These are phyloP conservation scores for Luvunga scandens DNA, from an alignment of 345 rosid species.

Conservation along the genomic window DNA sequence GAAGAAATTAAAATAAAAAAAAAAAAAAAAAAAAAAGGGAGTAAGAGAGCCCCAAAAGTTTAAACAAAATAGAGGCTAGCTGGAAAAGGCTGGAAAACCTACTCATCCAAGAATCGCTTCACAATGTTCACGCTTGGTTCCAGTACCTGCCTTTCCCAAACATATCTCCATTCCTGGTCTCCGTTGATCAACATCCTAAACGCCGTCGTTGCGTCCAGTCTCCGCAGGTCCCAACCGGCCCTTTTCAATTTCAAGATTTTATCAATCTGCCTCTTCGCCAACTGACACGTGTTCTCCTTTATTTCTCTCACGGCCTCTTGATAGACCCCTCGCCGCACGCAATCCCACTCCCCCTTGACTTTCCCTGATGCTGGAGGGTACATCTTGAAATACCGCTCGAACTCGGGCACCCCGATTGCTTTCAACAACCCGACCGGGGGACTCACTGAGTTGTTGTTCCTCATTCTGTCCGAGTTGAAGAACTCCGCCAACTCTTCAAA, in stretches of 20 bases:
- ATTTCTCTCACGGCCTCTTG: constrained; percentile 69
- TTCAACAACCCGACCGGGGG: constrained; percentile 54
- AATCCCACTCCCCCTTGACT: constrained; percentile 19
- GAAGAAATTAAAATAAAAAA: no score
- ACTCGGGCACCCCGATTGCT: constrained; percentile 94
- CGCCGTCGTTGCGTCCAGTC: constrained; percentile 74
- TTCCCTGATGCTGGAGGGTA: constrained; percentile 33
- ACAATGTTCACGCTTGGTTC: constrained; percentile 69
- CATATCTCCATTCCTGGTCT: constrained; percentile 38
- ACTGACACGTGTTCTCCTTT: constrained; percentile 71
- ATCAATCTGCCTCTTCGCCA: constrained; percentile 70
- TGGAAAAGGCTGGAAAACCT: constrained; percentile 51
- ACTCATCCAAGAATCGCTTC: constrained; percentile 63
- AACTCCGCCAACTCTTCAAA: constrained; percentile 59
- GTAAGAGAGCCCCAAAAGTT: not conserved
- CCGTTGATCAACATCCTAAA: constrained; percentile 33
- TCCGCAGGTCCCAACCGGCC: constrained; percentile 70
- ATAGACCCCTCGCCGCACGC: constrained; percentile 40
- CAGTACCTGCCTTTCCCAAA: constrained; percentile 69
- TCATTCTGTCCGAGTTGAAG: constrained; percentile 32
- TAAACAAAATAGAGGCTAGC: constrained; percentile 1
- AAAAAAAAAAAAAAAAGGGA: not conserved
- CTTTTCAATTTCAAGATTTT: constrained; percentile 57
- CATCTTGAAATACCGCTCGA: constrained; percentile 50
- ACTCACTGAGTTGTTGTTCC: constrained; percentile 12